Conservation (phyloP, 2,329 filamentous ascomycete species). For the Fusarium cicatricum region DNA sequence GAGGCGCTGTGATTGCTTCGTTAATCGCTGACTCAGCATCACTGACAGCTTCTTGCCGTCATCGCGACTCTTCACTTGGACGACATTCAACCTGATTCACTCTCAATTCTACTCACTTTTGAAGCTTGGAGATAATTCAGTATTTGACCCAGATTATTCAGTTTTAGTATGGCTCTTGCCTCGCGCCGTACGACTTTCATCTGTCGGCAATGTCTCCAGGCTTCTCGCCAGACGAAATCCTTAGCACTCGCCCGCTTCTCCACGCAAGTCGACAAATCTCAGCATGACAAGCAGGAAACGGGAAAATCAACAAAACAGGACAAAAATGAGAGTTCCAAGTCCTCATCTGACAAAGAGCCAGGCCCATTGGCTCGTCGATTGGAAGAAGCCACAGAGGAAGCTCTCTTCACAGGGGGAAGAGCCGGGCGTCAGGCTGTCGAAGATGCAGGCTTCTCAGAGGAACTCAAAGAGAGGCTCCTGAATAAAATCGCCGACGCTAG, state of each 20-base stretch:
- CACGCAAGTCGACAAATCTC: conserved; percentile 18
- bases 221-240: conserved; percentile 1
- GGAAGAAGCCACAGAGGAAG: conserved; percentile 70
- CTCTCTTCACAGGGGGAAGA: conserved; percentile 64
- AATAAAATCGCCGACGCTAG: conserved; percentile 64
- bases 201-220: conserved; percentile 34
- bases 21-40: conserved; percentile 30
- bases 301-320: not conserved
- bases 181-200: conserved; percentile 15
- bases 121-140: too few relatives aligned
- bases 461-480: conserved; percentile 66
- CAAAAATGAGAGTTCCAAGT: not conserved
- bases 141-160: too few relatives aligned
- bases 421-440: conserved; percentile 67
- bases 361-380: conserved; percentile 66
- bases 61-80: conserved; percentile 4
- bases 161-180: conserved; percentile 5
- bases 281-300: conserved; percentile 8
- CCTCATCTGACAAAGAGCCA: conserved; percentile 23
- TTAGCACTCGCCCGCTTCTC: conserved; percentile 26
- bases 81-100: not conserved
- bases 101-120: not conserved
- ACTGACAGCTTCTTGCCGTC: conserved; percentile 18
- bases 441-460: conserved; percentile 70
- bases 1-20: not conserved